phyloP scores from a whole-genome alignment of 2,329 filamentous ascomycete genomes.

The Pyricularia sp. region DNA sequence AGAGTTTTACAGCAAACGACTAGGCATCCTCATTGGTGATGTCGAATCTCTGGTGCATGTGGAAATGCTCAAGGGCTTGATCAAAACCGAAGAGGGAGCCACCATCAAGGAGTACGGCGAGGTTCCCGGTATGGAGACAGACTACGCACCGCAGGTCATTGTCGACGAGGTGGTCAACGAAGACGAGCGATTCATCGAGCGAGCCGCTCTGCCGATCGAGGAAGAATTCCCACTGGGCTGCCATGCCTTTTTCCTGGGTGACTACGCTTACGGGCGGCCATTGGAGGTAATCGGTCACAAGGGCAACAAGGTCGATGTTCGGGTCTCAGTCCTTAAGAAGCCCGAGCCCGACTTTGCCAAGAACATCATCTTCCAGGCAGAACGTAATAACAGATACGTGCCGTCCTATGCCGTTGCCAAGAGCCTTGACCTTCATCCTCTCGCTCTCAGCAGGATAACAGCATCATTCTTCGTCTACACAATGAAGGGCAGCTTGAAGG shows the following conservation, averaged over 20 bases:
- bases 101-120: constrained; percentile 87
- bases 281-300: constrained; percentile 71
- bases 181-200: constrained; percentile 89
- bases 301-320: constrained; percentile 66
- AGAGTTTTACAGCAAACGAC: constrained; percentile 77
- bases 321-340: constrained; percentile 61
- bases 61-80: constrained; percentile 84
- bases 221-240: constrained; percentile 83
- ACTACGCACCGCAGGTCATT: constrained; percentile 84
- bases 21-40: constrained; percentile 77
- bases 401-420: constrained; percentile 86
- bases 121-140: constrained; percentile 75
- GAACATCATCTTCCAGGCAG: constrained; percentile 60
- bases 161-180: constrained; percentile 86
- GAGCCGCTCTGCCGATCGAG: constrained; percentile 74
- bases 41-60: constrained; percentile 89
- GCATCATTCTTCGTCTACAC: constrained; percentile 79
- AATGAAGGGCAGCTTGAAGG: constrained; percentile 62
- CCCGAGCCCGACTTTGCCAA: constrained; percentile 77
- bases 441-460: constrained; percentile 91
- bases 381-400: constrained; percentile 64
- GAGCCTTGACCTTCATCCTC: constrained; percentile 69
- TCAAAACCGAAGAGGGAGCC: constrained; percentile 83
- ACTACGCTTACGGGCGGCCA: constrained; percentile 85
- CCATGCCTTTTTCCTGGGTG: constrained; percentile 85